These are phyloP conservation scores for Pseudocercospora crystallina DNA, from an alignment of 2,329 filamentous ascomycete genomes.

Conservation along the genomic window DNA sequence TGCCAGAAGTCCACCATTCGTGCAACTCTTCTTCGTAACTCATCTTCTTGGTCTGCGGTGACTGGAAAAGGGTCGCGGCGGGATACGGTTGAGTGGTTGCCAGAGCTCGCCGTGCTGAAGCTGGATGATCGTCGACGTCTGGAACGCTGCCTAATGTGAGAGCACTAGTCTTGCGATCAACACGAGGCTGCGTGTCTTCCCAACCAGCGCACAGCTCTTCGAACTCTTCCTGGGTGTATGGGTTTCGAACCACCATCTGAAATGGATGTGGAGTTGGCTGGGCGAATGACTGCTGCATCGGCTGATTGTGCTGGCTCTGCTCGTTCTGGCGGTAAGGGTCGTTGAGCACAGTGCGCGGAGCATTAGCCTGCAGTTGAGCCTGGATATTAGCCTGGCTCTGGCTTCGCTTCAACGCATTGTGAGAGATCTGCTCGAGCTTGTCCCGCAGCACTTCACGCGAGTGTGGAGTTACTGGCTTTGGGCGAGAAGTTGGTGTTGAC, in stretches of 20 bases:
- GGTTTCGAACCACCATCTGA: too few relatives aligned
- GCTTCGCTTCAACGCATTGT: constrained; percentile 29
- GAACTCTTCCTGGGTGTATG: neutral
- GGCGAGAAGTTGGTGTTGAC: too few relatives aligned
- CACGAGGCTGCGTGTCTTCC: neutral
- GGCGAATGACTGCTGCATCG: too few relatives aligned
- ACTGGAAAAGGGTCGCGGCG: neutral
- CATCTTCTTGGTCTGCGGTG: constrained; percentile 4
- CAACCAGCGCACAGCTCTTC: constrained; percentile 4
- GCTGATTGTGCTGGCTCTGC: too few relatives aligned
- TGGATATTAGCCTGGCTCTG: constrained; percentile 23
- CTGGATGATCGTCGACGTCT: constrained; percentile 4
- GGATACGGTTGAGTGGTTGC: neutral
- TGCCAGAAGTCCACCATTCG: constrained; percentile 42
- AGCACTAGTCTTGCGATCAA: constrained; percentile 9
- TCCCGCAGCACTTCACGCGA: constrained; percentile 27
- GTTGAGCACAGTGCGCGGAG: constrained; percentile 32
- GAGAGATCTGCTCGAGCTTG: constrained; percentile 31
- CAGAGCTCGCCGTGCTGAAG: neutral
- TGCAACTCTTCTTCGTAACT: constrained; percentile 38
- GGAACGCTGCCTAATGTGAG: constrained; percentile 15
- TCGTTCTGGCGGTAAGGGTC: constrained; percentile 22
- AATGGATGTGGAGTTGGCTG: too few relatives aligned
- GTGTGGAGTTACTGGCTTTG: constrained; percentile 7
- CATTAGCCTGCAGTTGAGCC: constrained; percentile 9